Percentiles rank a stretch among this genome's conserved stretches.
Conservation (phyloP, 1,284 basidiomycete genomes). For the Tremellales sp. region DNA sequence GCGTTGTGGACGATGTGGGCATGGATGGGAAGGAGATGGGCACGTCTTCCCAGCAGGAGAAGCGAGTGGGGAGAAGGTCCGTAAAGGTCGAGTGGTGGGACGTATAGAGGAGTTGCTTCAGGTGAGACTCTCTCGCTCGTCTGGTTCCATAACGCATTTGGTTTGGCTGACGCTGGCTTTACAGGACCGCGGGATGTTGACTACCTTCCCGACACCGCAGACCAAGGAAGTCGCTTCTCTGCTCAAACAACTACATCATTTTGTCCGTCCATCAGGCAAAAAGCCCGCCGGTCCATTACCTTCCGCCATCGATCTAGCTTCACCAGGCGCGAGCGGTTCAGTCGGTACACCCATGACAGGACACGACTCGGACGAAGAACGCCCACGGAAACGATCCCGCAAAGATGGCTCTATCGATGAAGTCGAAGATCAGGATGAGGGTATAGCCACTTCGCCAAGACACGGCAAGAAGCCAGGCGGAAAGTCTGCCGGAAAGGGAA, state of each 20-base stretch:
- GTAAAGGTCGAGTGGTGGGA: conserved; percentile 71
- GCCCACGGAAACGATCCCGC: conserved; percentile 18
- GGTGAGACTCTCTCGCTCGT: conserved; percentile 51
- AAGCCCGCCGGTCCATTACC: conserved; percentile 29
- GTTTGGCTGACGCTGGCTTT: not conserved
- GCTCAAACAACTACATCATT: conserved; percentile 62
- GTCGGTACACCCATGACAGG: conserved; percentile 7
- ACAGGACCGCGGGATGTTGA: conserved; percentile 68
- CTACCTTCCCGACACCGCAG: conserved; percentile 70
- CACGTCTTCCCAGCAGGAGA: conserved; percentile 52
- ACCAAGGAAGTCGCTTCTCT: conserved; percentile 61
- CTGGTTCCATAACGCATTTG: not conserved
- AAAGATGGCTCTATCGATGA: conserved; percentile 6
- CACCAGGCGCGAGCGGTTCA: conserved; percentile 4
- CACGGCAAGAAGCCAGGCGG: conserved; percentile 18
- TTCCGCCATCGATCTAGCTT: conserved; percentile 25
- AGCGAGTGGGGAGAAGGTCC: conserved; percentile 43
- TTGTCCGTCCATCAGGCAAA: conserved; percentile 38
- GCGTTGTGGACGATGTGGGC: conserved; percentile 66
- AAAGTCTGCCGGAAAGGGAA: conserved; percentile 30
- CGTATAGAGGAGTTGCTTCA: conserved; percentile 79
- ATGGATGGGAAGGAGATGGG: conserved; percentile 67
- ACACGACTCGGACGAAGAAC: conserved; percentile 22
- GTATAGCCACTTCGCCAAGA: not conserved
- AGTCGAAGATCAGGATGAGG: conserved; percentile 11